These are phyloP conservation scores for Tulasnella sp. DNA, from an alignment of 768 basidiomycete species.

Conservation along the genomic window DNA sequence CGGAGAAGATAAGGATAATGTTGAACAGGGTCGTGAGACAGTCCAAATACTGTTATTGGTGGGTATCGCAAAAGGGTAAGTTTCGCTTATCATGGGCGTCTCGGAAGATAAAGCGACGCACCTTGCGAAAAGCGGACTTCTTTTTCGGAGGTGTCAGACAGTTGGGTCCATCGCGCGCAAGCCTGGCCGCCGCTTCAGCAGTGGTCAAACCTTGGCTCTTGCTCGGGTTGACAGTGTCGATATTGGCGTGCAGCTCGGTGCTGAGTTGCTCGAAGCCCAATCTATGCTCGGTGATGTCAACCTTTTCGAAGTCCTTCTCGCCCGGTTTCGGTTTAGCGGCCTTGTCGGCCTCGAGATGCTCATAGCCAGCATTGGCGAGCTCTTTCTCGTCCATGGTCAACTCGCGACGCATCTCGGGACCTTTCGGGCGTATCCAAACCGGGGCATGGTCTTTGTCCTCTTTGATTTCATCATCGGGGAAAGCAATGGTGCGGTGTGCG, in stretches of 20 bases:
- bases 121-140: slow-evolving; percentile 55
- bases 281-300: slow-evolving; percentile 51
- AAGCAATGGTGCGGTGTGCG: not conserved
- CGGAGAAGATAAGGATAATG: slow-evolving; percentile 54
- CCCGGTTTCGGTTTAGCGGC: slow-evolving; percentile 13
- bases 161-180: slow-evolving; percentile 50
- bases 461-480: not conserved
- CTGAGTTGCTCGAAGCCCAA: slow-evolving; percentile 35
- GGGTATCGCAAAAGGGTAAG: slow-evolving; percentile 8
- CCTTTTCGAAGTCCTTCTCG: slow-evolving; percentile 29
- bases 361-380: slow-evolving; percentile 58
- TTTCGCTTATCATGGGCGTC: slow-evolving; percentile 4
- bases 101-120: slow-evolving; percentile 22
- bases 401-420: slow-evolving; percentile 50
- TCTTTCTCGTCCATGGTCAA: slow-evolving; percentile 58
- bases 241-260: slow-evolving; percentile 36
- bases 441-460: not conserved
- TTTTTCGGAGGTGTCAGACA: slow-evolving; percentile 57
- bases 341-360: slow-evolving; percentile 39
- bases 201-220: slow-evolving; percentile 41
- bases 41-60: slow-evolving; percentile 44
- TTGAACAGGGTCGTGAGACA: slow-evolving; percentile 54
- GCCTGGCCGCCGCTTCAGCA: slow-evolving; percentile 43
- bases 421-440: slow-evolving; percentile 35
- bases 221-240: slow-evolving; percentile 44